Conservation (phyloP, 495 filamentous ascomycete species). For the Neurospora sp. region DNA sequence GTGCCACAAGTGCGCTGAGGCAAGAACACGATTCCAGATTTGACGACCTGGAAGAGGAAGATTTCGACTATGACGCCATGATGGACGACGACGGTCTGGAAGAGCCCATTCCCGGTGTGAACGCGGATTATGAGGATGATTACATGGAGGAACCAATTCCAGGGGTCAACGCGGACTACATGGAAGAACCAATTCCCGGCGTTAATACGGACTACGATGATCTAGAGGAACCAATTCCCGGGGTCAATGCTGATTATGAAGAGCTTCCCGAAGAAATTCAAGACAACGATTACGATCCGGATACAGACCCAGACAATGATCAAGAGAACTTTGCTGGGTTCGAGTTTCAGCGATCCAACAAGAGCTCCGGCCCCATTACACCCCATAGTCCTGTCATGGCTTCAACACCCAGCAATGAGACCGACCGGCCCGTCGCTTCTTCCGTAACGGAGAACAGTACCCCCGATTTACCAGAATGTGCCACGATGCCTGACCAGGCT, state of each 20-base stretch:
- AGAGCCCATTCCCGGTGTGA: constrained; percentile 67
- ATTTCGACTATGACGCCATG: constrained; percentile 57
- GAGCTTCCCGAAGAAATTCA: constrained; percentile 18
- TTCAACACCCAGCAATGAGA: constrained; percentile 43
- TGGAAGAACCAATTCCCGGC: neutral
- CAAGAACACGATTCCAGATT: constrained; percentile 30
- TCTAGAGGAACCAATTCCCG: constrained; percentile 67
- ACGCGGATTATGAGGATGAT: constrained; percentile 51
- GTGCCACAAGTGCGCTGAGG: neutral
- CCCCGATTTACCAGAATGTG: constrained; percentile 7
- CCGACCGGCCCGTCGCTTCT: constrained; percentile 39
- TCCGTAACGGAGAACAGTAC: constrained; percentile 36
- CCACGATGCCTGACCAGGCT: neutral
- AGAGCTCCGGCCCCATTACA: constrained; percentile 35
- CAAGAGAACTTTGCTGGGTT: constrained; percentile 46
- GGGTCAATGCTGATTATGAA: constrained; percentile 58
- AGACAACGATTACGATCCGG: constrained; percentile 10
- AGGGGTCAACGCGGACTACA: constrained; percentile 21
- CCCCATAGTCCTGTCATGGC: constrained; percentile 36
- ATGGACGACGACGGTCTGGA: constrained; percentile 66
- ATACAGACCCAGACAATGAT: constrained; percentile 34
- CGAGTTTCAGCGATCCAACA: constrained; percentile 40
- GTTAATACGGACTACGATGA: constrained; percentile 46
- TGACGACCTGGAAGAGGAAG: constrained; percentile 58
- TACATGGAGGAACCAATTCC: constrained; percentile 23